Evolutionary conservation across 371 early-diverging fungal species (phyloP).

Genomic region (Mucor racemosus): DNA sequence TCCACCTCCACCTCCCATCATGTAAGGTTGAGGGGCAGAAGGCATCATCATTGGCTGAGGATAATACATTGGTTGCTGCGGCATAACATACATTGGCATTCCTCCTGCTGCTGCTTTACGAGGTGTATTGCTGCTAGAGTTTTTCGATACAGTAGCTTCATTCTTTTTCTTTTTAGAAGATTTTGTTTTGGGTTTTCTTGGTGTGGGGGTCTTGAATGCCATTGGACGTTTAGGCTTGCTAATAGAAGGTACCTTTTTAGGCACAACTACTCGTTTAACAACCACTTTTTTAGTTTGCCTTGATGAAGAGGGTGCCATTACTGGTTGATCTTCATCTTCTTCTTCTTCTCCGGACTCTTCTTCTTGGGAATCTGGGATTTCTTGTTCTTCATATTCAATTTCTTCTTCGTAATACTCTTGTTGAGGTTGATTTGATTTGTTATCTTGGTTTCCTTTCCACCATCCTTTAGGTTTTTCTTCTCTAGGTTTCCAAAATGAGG

Average conservation of each 20-base stretch:
- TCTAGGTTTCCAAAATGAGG: conserved; percentile 29
- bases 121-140: background rate
- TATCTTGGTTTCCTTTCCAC: conserved; percentile 18
- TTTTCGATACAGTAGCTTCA: background rate
- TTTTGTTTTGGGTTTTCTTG: conserved; percentile 10
- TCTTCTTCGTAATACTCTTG: conserved; percentile 3
- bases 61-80: conserved; percentile 17
- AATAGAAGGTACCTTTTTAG: conserved; percentile 18
- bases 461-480: conserved; percentile 22
- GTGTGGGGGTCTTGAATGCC: conserved; percentile 27
- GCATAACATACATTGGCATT: conserved; percentile 19
- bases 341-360: background rate
- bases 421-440: background rate
- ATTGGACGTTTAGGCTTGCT: conserved; percentile 24
- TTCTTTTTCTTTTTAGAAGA: conserved; percentile 1
- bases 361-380: background rate
- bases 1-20: background rate
- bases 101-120: background rate
- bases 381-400: background rate
- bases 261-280: conserved; percentile 2
- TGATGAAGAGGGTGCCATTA: background rate
- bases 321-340: background rate
- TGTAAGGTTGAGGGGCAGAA: background rate
- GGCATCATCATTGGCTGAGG: conserved; percentile 19
- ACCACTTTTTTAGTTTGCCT: conserved; percentile 5